Conservation (phyloP, 495 filamentous ascomycete species). For the Penicillium cataractarum region DNA sequence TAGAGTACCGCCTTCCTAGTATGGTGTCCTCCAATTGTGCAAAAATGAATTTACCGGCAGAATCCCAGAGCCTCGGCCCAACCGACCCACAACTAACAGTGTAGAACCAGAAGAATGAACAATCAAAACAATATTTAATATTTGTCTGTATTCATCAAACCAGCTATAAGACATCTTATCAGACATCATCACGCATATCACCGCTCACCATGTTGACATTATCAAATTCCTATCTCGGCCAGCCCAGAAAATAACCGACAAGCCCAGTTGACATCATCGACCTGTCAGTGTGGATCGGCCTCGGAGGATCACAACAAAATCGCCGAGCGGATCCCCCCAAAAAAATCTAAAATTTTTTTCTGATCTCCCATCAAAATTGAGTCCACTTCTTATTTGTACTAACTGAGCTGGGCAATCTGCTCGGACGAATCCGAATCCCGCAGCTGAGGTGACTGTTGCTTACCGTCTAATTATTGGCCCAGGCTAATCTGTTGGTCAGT, state of each 20-base stretch:
- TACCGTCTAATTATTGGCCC: background rate
- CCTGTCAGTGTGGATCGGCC: constrained; percentile 6
- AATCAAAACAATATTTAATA: background rate
- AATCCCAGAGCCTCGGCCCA: background rate
- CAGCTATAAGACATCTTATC: background rate
- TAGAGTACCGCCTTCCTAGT: background rate
- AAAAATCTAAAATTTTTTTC: background rate
- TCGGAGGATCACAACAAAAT: constrained; percentile 2
- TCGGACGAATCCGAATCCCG: background rate
- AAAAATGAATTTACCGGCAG: background rate
- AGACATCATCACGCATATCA: background rate
- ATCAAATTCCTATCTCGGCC: background rate
- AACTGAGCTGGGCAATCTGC: background rate
- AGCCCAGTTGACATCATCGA: constrained; percentile 5
- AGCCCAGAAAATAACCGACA: background rate
- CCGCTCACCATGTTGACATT: background rate
- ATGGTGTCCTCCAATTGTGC: background rate
- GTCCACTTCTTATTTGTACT: background rate
- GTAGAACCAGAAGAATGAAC: background rate
- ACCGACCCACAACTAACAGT: background rate
- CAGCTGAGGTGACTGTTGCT: background rate
- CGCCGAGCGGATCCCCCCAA: background rate
- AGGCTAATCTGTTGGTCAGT: too few species aligned
- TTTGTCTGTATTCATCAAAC: background rate
- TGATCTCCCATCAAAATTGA: background rate